These are phyloP conservation scores for Tricholoma matsutake DNA, from an alignment of 768 basidiomycete species.

Conservation along the genomic window DNA sequence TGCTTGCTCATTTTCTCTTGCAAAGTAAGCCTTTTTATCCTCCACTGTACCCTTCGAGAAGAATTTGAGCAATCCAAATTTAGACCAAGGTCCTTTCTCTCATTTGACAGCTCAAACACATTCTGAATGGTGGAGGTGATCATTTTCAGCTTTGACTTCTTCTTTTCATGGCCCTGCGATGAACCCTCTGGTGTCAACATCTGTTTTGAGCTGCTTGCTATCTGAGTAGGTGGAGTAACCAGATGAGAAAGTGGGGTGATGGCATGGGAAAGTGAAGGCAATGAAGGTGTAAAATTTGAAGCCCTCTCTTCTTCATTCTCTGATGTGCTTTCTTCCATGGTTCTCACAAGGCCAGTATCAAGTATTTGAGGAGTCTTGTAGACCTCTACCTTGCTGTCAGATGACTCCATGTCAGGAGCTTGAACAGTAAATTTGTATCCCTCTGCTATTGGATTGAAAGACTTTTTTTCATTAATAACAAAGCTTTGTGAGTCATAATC, in stretches of 20 bases:
- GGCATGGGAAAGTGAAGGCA: not conserved
- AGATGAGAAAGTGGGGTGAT: not conserved
- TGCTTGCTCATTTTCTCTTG: not conserved
- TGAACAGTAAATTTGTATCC: not conserved
- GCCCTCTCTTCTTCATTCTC: not conserved
- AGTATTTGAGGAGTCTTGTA: not conserved
- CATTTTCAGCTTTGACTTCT: not conserved
- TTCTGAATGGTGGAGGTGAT: not conserved
- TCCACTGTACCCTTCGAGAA: not conserved
- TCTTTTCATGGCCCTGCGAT: not conserved
- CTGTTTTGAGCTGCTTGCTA: conserved; percentile 1
- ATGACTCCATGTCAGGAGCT: not conserved
- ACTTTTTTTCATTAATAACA: not conserved
- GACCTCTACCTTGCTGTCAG: not conserved
- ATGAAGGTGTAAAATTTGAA: not conserved
- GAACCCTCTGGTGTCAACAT: not conserved
- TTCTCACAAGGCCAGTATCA: not conserved
- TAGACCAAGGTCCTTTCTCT: not conserved
- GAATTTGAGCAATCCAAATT: not conserved
- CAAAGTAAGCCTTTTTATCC: conserved; percentile 2
- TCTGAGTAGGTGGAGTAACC: conserved; percentile 1
- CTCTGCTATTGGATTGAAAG: not conserved
- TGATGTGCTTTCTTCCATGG: not conserved
- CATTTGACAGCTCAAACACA: not conserved
- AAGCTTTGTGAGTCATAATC: not conserved